Percentiles rank a stretch among this genome's conserved stretches.
phyloP scores from a whole-genome alignment of 2,329 filamentous ascomycete species.

The Claviceps monticola region DNA sequence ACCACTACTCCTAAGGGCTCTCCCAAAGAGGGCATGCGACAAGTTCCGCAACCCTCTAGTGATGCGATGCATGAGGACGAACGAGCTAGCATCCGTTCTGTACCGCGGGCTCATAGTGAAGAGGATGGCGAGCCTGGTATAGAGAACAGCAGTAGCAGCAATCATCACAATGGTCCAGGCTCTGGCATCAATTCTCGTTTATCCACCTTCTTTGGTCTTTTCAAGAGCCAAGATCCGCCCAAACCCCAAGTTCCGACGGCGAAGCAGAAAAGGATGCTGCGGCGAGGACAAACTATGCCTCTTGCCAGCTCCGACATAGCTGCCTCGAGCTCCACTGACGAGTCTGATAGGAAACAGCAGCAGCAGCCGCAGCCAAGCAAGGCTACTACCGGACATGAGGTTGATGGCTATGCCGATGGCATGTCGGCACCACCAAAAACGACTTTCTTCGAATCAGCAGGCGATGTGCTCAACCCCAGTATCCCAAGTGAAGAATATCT shows the following conservation, averaged over 20 bases:
- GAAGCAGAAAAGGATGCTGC: constrained; percentile 58
- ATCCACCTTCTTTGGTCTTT: constrained; percentile 57
- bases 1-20: constrained; percentile 17
- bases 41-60: constrained; percentile 58
- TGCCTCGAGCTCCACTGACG: constrained; percentile 8
- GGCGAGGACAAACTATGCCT: constrained; percentile 58
- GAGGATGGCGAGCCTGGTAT: constrained; percentile 14
- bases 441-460: constrained; percentile 88
- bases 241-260: constrained; percentile 37
- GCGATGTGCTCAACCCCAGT: constrained; percentile 82
- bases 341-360: constrained; percentile 7
- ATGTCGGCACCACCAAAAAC: constrained; percentile 70
- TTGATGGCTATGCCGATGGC: constrained; percentile 27
- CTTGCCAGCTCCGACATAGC: constrained; percentile 15
- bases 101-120: constrained; percentile 18
- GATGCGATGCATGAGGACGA: constrained; percentile 57
- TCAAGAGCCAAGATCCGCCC: constrained; percentile 43
- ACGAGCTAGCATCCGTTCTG: constrained; percentile 38
- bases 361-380: constrained; percentile 10
- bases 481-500: constrained; percentile 71
- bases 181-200: constrained; percentile 29
- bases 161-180: background rate
- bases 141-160: constrained; percentile 12
- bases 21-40: constrained; percentile 24
- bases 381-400: constrained; percentile 37